These are phyloP conservation scores for Kwoniella sp. DNA, from an alignment of 768 basidiomycete species.

Conservation along the genomic window DNA sequence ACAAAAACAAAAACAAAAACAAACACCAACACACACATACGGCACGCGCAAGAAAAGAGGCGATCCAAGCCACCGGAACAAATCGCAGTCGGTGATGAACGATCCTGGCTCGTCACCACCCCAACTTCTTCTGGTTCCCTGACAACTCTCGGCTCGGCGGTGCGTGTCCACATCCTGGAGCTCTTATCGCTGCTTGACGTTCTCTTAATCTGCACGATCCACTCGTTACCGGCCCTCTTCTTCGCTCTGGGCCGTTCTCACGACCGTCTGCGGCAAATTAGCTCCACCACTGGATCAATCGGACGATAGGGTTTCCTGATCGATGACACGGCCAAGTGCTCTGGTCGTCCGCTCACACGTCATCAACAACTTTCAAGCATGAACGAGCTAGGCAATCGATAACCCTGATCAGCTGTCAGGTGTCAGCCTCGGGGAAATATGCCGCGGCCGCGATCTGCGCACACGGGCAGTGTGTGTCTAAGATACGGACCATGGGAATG, in stretches of 20 bases:
- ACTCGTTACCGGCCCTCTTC: too few species aligned
- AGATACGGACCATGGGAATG: background rate
- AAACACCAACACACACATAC: too few species aligned
- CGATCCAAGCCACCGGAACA: slow-evolving; percentile 21
- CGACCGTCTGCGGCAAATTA: background rate
- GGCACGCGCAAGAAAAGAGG: background rate
- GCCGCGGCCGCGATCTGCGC: too few species aligned
- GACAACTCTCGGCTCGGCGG: too few species aligned
- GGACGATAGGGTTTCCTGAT: too few species aligned
- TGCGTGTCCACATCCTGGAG: too few species aligned
- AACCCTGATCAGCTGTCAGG: slow-evolving; percentile 1
- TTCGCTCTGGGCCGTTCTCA: background rate
- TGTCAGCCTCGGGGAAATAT: background rate
- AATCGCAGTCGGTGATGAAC: slow-evolving; percentile 7
- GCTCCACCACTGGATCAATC: background rate
- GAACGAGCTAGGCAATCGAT: background rate
- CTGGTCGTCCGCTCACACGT: background rate
- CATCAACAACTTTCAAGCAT: background rate
- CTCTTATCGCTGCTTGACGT: too few species aligned
- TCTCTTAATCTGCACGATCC: too few species aligned
- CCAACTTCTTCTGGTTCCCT: background rate
- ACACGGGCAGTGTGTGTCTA: too few species aligned
- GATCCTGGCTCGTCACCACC: background rate
- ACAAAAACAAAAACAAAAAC: too few species aligned
- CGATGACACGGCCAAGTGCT: too few species aligned